Evolutionary conservation across 1,139 yeast species (phyloP).

Genomic region (Hyphopichia wangnamkhiaoensis): DNA sequence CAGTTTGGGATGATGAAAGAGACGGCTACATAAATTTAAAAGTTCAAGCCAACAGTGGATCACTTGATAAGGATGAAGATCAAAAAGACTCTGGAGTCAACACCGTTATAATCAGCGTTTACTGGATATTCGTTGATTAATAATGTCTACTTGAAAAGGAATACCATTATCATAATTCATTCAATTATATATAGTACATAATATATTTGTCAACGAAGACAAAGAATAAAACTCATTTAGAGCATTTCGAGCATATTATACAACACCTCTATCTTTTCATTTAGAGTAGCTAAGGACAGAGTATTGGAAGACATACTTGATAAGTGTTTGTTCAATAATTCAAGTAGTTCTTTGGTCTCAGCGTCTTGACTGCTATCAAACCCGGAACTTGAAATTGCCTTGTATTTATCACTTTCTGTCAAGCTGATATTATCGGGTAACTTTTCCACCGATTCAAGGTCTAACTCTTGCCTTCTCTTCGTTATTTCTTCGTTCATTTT

Average conservation of each 20-base stretch:
- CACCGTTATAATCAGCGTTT: constrained; percentile 13
- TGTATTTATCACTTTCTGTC: neutral
- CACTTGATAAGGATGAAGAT: constrained; percentile 3
- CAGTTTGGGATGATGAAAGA: constrained; percentile 40
- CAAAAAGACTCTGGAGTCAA: constrained; percentile 1
- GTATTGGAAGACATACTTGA: constrained; percentile 19
- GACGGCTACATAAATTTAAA: constrained; percentile 38
- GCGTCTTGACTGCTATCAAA: constrained; percentile 30
- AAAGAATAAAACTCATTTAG: constrained; percentile 6
- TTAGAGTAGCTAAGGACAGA: constrained; percentile 20
- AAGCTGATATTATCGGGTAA: constrained; percentile 8
- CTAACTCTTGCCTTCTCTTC: constrained; percentile 9
- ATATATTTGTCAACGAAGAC: no score
- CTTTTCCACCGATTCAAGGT: constrained; percentile 8
- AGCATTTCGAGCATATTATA: constrained; percentile 26
- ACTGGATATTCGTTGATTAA: constrained; percentile 25
- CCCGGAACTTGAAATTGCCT: neutral
- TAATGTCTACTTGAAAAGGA: neutral
- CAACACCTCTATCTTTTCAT: constrained; percentile 28
- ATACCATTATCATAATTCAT: neutral
- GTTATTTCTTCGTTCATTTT: constrained; percentile 13
- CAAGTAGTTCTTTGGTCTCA: constrained; percentile 22
- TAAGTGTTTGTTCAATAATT: constrained; percentile 19
- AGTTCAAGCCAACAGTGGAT: constrained; percentile 8
- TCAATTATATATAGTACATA: neutral